Evolutionary conservation across 2,329 filamentous ascomycete genomes (phyloP).

Genomic region (Dactylellina drechsleri): DNA sequence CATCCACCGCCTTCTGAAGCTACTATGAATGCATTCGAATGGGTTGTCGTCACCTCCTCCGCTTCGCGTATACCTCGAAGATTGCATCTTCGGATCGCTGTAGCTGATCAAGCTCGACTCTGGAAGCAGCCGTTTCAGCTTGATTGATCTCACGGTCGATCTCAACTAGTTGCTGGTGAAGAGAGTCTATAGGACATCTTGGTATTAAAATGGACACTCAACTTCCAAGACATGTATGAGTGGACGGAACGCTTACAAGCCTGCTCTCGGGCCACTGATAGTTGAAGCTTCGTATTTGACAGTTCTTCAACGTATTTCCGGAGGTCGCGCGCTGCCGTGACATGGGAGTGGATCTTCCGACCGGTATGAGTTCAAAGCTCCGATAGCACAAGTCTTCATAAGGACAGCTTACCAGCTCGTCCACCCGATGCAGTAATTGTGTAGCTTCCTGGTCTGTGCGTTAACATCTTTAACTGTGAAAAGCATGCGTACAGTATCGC

Average conservation of each 20-base stretch:
- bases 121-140: constrained; percentile 24
- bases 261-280: constrained; percentile 34
- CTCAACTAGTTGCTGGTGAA: constrained; percentile 45
- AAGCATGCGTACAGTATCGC: neutral
- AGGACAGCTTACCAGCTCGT: constrained; percentile 39
- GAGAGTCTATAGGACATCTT: constrained; percentile 22
- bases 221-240: no score
- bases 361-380: neutral
- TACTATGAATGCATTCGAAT: no score
- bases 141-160: constrained; percentile 45
- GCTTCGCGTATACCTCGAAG: constrained; percentile 39
- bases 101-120: constrained; percentile 26
- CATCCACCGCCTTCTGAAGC: no score
- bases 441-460: constrained; percentile 20
- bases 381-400: neutral
- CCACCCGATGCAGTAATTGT: constrained; percentile 26
- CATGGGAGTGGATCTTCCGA: constrained; percentile 39
- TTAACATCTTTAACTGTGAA: constrained; percentile 8
- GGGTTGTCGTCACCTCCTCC: constrained; percentile 36
- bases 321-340: constrained; percentile 31
- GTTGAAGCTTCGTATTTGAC: constrained; percentile 26
- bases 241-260: constrained; percentile 22
- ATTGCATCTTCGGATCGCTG: constrained; percentile 33
- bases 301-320: constrained; percentile 42
- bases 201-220: no score